Evolutionary conservation across 352 stramenopile genomes (phyloP).

Genomic region (Plasmopara muralis): DNA sequence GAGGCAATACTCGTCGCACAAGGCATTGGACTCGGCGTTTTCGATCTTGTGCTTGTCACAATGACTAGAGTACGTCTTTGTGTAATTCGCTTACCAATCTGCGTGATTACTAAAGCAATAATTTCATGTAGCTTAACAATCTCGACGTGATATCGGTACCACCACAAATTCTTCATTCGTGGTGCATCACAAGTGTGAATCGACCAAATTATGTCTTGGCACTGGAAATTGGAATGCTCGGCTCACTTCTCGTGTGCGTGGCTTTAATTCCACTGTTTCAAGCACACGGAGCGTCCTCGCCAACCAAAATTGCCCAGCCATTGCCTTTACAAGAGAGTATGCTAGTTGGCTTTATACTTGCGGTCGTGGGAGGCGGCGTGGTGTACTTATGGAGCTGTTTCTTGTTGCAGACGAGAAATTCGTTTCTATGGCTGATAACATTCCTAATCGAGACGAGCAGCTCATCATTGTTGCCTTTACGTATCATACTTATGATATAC

Average conservation of each 20-base stretch:
- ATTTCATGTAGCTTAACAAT: slow-evolving; percentile 20
- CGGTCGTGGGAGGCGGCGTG: slow-evolving; percentile 25
- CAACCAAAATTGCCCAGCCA: slow-evolving; percentile 27
- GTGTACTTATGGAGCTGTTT: slow-evolving; percentile 65
- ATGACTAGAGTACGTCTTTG: slow-evolving; percentile 27
- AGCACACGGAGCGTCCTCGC: slow-evolving; percentile 35
- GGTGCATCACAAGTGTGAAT: slow-evolving; percentile 27
- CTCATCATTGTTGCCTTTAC: slow-evolving; percentile 12
- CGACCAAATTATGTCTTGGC: slow-evolving; percentile 42
- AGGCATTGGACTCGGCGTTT: slow-evolving; percentile 37
- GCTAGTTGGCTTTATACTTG: slow-evolving; percentile 28
- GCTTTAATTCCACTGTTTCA: slow-evolving; percentile 41
- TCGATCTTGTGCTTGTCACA: slow-evolving; percentile 49
- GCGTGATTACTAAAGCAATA: background rate
- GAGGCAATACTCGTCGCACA: slow-evolving; percentile 66
- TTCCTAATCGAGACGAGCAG: slow-evolving; percentile 33
- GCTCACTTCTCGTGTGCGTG: slow-evolving; percentile 40
- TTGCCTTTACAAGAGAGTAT: slow-evolving; percentile 22
- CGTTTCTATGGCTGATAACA: slow-evolving; percentile 45
- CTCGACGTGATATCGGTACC: slow-evolving; percentile 15
- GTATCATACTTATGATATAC: slow-evolving; percentile 41
- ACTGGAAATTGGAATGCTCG: slow-evolving; percentile 51
- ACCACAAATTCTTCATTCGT: slow-evolving; percentile 9
- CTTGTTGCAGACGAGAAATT: slow-evolving; percentile 55
- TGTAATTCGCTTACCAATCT: background rate